Evolutionary conservation across 805 yeast genomes (phyloP), one percentile per base, ranked within the genome.

Genomic region (Saturnispora besseyi): DNA sequence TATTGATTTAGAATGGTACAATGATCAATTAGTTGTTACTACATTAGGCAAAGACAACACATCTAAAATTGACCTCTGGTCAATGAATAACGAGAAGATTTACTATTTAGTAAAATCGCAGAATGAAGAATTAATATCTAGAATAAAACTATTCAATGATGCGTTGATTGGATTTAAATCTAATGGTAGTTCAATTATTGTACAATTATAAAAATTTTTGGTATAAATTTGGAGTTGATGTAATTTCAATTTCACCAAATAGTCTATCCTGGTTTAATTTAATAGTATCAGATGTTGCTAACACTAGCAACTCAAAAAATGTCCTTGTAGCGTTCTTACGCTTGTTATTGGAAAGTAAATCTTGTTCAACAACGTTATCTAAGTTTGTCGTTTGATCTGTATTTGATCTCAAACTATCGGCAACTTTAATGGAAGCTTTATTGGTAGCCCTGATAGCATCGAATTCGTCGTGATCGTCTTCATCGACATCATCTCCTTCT

Each of bases 301-400:
- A 71, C 3, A 88, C 91, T 57, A 89, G 71, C 62, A 89, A 63
- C 62, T 89, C 95, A 59, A 88, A 89, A 65, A 89, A 89, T 48
- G 86, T 73, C 58, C 79, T 75, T 2, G 87, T 79, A 21, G 88
- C 87, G 57, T 82, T 82, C 55, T 73, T 69, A 59, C 75, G 74
- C 51, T 70, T 70, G 53, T 70, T 68, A 2, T 46, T 51, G 2
- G 76, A 65, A 32, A 73, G 57, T 22, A 74, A 67, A 59, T 60
- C 53, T 40, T 63, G 51, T 22, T 63, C 52, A 36, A 52, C 52
- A 42, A 59, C n/a, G 53, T 74, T 78, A 15, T 57, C 66, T 13
- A 64, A 67, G 48, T 78, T 61, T 2, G 67, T 37, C 5, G 32
- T 18, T 15, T 45, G 49, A 6, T 45, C 36, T 6, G 15, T 44